Conservation (phyloP, 176 grass and related monocot species). For the Aechmea fasciata region DNA sequence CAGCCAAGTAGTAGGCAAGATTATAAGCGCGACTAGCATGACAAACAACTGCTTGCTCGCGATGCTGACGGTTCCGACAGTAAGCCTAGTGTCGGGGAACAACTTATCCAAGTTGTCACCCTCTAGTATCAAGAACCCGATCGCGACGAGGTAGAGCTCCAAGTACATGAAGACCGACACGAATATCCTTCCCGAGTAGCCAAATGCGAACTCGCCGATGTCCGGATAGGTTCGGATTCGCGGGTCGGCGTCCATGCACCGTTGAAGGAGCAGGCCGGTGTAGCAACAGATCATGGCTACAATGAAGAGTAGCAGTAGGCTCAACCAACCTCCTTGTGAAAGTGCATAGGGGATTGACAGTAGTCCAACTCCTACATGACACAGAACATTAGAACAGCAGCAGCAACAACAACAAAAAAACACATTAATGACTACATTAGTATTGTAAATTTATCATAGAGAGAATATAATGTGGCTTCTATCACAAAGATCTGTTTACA, state of each 20-base stretch:
- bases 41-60: constrained; percentile 66
- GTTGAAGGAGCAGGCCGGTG: constrained; percentile 66
- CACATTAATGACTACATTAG: too few species aligned
- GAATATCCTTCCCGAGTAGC: constrained; percentile 33
- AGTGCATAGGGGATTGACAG: constrained; percentile 80
- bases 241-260: constrained; percentile 48
- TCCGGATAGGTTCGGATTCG: constrained; percentile 43
- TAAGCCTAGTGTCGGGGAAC: constrained; percentile 43
- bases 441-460: too few species aligned
- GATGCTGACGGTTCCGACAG: constrained; percentile 15
- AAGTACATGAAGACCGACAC: constrained; percentile 65
- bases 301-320: constrained; percentile 44
- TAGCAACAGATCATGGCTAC: constrained; percentile 56
- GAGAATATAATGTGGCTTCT: too few species aligned
- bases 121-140: constrained; percentile 77
- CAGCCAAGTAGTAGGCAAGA: constrained; percentile 78
- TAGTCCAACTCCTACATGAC: constrained; percentile 49
- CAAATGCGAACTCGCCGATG: constrained; percentile 59
- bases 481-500: too few species aligned
- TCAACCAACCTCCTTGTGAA: constrained; percentile 67
- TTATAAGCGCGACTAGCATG: constrained; percentile 34
- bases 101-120: constrained; percentile 75
- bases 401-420: too few species aligned
- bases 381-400: too few species aligned
- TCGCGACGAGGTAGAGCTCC: constrained; percentile 76